Conservation (phyloP, 1,284 basidiomycete species). For the Rhodotorula sp. region DNA sequence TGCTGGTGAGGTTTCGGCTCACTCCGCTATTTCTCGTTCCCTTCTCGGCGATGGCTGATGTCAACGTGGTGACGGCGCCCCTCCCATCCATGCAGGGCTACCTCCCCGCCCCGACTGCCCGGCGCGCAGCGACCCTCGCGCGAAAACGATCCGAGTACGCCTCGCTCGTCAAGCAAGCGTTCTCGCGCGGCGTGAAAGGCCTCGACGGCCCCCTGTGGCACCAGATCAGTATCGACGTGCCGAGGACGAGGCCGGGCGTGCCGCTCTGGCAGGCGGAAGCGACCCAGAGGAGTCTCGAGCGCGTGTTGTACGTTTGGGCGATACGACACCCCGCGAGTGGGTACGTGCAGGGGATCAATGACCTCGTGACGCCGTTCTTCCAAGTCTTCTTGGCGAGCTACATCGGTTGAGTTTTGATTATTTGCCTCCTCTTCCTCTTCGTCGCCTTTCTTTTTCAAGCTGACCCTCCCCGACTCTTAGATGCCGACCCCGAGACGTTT, state of each 20-base stretch:
- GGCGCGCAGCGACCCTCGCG: slow-evolving; percentile 71
- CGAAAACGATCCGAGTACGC: slow-evolving; percentile 91
- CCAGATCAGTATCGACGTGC: slow-evolving; percentile 96
- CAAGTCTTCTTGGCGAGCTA: slow-evolving; percentile 89
- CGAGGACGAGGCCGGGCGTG: slow-evolving; percentile 87
- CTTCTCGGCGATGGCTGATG: too few relatives aligned
- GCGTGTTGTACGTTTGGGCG: slow-evolving; percentile 95
- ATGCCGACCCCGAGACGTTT: slow-evolving; percentile 81
- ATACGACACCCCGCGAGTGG: slow-evolving; percentile 94
- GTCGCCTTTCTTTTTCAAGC: background rate
- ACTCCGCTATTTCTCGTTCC: too few relatives aligned
- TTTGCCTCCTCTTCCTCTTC: slow-evolving; percentile 11
- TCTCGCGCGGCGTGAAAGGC: slow-evolving; percentile 74
- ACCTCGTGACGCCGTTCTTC: slow-evolving; percentile 91
- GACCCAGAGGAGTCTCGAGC: slow-evolving; percentile 85
- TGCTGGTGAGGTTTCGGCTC: slow-evolving; percentile 68
- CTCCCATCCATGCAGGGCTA: slow-evolving; percentile 66
- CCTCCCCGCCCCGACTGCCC: slow-evolving; percentile 77
- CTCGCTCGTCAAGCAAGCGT: slow-evolving; percentile 86
- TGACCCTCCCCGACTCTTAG: slow-evolving; percentile 50
- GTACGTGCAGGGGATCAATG: slow-evolving; percentile 97
- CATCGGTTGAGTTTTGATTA: slow-evolving; percentile 64
- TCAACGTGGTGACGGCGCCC: background rate
- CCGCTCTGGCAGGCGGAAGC: slow-evolving; percentile 80
- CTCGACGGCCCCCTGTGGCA: slow-evolving; percentile 94